These are phyloP conservation scores for Rosellinia necatrix DNA, from an alignment of 2,329 filamentous ascomycete genomes.

Conservation along the genomic window DNA sequence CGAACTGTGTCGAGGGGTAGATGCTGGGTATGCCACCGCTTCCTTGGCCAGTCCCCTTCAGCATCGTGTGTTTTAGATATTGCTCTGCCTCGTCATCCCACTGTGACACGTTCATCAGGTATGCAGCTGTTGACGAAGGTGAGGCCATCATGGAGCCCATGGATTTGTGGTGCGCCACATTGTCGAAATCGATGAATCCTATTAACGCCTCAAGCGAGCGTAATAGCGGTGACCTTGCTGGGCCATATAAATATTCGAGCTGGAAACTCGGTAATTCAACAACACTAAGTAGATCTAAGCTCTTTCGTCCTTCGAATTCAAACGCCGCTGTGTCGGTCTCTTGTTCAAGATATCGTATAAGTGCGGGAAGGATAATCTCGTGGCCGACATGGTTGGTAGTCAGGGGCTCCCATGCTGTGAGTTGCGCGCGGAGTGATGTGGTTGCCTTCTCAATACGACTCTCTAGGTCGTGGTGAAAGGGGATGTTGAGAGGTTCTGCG, in stretches of 20 bases:
- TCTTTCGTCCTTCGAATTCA: background rate
- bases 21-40: background rate
- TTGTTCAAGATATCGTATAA: background rate
- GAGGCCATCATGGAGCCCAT: constrained; percentile 43
- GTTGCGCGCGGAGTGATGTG: background rate
- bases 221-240: constrained; percentile 27
- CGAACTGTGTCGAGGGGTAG: background rate
- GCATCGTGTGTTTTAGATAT: background rate
- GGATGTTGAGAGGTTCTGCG: background rate
- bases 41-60: background rate
- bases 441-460: background rate
- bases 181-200: constrained; percentile 43
- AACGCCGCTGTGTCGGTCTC: background rate
- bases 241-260: background rate
- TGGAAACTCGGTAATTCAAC: background rate
- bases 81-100: constrained; percentile 22
- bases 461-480: background rate
- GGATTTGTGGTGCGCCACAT: constrained; percentile 37
- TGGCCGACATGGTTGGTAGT: background rate
- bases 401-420: background rate
- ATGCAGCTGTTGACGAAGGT: constrained; percentile 45
- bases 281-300: background rate
- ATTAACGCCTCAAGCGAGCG: constrained; percentile 46
- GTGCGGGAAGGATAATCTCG: background rate
- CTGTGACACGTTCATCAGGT: constrained; percentile 14